A percentile compares a stretch with the other conserved stretches of the same genome.
phyloP scores from a whole-genome alignment of 805 yeast species.

The Wickerhamiella dianesei region DNA sequence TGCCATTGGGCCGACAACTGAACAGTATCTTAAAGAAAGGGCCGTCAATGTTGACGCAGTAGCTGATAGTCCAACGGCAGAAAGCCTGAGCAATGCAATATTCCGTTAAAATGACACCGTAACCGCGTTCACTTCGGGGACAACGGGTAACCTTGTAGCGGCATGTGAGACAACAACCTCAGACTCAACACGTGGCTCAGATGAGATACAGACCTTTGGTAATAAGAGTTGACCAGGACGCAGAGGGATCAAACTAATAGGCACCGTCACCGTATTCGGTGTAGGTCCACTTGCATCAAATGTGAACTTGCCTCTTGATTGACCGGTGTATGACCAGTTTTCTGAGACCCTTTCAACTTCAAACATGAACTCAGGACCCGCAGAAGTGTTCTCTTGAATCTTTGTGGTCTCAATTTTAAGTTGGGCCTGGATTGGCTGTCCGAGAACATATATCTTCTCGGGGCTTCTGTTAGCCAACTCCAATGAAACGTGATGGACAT shows the following conservation, averaged over 20 bases:
- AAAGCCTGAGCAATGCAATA: constrained; percentile 35
- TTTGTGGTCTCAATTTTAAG: constrained; percentile 27
- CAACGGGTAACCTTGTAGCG: constrained; percentile 53
- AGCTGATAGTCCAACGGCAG: constrained; percentile 61
- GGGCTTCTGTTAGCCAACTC: constrained; percentile 7
- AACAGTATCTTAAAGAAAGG: constrained; percentile 39
- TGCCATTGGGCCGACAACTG: constrained; percentile 86
- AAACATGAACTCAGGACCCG: constrained; percentile 29
- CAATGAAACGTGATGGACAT: constrained; percentile 46
- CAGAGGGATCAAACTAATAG: constrained; percentile 53
- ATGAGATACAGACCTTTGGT: constrained; percentile 38
- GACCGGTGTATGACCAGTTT: constrained; percentile 71
- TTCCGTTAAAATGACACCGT: constrained; percentile 40
- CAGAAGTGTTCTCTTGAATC: constrained; percentile 2
- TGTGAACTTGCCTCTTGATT: constrained; percentile 39
- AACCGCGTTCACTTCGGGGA: constrained; percentile 52
- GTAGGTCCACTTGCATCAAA: constrained; percentile 16
- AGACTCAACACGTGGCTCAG: constrained; percentile 30
- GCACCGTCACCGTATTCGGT: constrained; percentile 12
- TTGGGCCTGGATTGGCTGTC: constrained; percentile 42
- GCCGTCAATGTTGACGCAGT: constrained; percentile 49
- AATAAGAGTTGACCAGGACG: constrained; percentile 57
- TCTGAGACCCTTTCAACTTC: constrained; percentile 43
- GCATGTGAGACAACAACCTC: constrained; percentile 58
- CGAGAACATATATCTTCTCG: constrained; percentile 35